Conservation (phyloP, 1,284 basidiomycete genomes). For the Singerocomus rubriflavus region DNA sequence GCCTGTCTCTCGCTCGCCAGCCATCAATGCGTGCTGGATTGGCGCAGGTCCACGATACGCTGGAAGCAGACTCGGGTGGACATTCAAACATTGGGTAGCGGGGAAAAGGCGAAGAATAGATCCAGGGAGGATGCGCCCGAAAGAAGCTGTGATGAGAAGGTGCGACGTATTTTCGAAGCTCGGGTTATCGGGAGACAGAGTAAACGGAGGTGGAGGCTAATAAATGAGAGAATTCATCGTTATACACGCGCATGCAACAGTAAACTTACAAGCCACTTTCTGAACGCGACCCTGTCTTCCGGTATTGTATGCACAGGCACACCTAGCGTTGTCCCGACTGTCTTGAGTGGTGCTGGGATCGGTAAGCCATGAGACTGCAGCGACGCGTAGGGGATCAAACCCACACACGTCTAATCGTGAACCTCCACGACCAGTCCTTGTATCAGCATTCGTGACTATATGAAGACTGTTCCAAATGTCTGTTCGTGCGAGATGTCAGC, state of each 20-base stretch:
- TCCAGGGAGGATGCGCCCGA: slow-evolving; percentile 76
- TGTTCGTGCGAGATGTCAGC: slow-evolving; percentile 17
- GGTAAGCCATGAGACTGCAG: slow-evolving; percentile 2
- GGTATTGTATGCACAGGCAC: slow-evolving; percentile 61
- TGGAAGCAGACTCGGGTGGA: slow-evolving; percentile 91
- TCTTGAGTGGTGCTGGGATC: slow-evolving; percentile 36
- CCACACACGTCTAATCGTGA: slow-evolving; percentile 31
- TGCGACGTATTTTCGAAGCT: slow-evolving; percentile 36
- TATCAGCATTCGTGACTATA: slow-evolving; percentile 48
- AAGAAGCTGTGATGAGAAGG: slow-evolving; percentile 87
- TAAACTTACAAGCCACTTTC: slow-evolving; percentile 46
- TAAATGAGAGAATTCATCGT: slow-evolving; percentile 26
- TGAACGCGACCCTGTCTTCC: slow-evolving; percentile 51
- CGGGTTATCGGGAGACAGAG: slow-evolving; percentile 26
- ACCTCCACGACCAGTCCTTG: slow-evolving; percentile 35
- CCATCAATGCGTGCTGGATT: slow-evolving; percentile 77
- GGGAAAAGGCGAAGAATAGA: slow-evolving; percentile 57
- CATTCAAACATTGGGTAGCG: slow-evolving; percentile 70
- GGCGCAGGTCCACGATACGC: slow-evolving; percentile 90
- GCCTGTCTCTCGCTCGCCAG: slow-evolving; percentile 48
- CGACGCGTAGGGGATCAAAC: neutral
- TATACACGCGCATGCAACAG: slow-evolving; percentile 11
- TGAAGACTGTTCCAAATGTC: slow-evolving; percentile 31
- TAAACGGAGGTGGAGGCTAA: slow-evolving; percentile 36
- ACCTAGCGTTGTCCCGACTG: slow-evolving; percentile 44